Conservation (phyloP, 2,329 filamentous ascomycete species). For the Pestalotiopsis sp. region DNA sequence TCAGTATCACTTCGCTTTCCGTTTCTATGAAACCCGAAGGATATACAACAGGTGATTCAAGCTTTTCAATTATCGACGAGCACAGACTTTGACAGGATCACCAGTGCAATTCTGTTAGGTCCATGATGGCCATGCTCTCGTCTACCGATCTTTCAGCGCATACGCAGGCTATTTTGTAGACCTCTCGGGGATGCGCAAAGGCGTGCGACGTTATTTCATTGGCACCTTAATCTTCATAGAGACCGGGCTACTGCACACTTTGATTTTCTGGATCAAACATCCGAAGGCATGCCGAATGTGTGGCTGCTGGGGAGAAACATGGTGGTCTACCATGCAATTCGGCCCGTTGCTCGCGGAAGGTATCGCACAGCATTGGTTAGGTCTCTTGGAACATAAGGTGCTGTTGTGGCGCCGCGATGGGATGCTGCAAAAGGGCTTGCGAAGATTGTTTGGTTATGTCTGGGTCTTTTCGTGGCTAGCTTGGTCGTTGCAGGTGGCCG, state of each 20-base stretch:
- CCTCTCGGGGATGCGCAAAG: not conserved
- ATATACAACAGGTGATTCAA: too few species aligned
- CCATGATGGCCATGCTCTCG: not conserved
- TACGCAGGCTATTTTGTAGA: not conserved
- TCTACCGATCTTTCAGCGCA: not conserved
- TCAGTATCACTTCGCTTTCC: too few species aligned
- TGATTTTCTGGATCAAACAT: not conserved
- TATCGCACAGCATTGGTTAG: not conserved
- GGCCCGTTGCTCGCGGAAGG: not conserved
- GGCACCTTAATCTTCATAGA: not conserved
- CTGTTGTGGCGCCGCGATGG: not conserved
- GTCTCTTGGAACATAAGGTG: not conserved
- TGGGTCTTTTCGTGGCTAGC: not conserved
- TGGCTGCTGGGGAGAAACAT: not conserved
- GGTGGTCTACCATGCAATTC: not conserved
- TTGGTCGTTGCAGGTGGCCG: not conserved
- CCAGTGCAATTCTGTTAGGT: too few species aligned
- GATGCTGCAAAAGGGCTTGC: not conserved
- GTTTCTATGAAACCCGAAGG: too few species aligned
- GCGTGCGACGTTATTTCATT: not conserved
- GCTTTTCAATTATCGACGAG: too few species aligned
- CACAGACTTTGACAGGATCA: too few species aligned
- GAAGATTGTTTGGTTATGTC: not conserved
- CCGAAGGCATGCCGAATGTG: not conserved
- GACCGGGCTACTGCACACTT: not conserved